phyloP scores from a whole-genome alignment of 1,284 basidiomycete genomes.

The Schizophyllum amplum region DNA sequence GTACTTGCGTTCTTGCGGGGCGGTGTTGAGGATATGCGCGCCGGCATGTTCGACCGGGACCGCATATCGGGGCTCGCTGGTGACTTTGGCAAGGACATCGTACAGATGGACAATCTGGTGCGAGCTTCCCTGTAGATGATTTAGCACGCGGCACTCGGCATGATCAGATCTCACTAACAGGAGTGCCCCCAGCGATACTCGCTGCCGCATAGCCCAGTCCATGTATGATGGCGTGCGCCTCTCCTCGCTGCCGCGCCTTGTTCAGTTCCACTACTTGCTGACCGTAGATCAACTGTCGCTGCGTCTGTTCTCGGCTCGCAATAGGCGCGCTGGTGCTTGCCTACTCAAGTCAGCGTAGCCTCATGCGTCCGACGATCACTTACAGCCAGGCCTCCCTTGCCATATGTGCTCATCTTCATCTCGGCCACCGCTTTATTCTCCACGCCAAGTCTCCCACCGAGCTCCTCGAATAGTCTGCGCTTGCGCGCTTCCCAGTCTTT shows the following conservation, averaged over 20 bases:
- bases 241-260: conserved; percentile 59
- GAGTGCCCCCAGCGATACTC: conserved; percentile 47
- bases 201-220: conserved; percentile 58
- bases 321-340: conserved; percentile 38
- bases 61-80: conserved; percentile 55
- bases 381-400: conserved; percentile 47
- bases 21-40: conserved; percentile 71
- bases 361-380: conserved; percentile 16
- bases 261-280: conserved; percentile 72
- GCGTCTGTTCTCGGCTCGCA: conserved; percentile 62
- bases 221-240: conserved; percentile 70
- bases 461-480: conserved; percentile 84
- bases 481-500: conserved; percentile 89
- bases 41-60: conserved; percentile 68
- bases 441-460: conserved; percentile 56
- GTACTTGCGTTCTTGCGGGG: conserved; percentile 65
- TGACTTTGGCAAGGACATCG: conserved; percentile 66
- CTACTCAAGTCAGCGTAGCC: conserved; percentile 18
- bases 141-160: neutral
- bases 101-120: conserved; percentile 63
- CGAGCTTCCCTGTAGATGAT: conserved; percentile 30
- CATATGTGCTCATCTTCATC: conserved; percentile 52
- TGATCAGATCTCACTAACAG: neutral
- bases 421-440: conserved; percentile 48
- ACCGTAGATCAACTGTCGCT: conserved; percentile 94